Percentiles rank a stretch among this genome's conserved stretches.
phyloP scores from a whole-genome alignment of 768 basidiomycete species.

The Cystofilobasidium capitatum region DNA sequence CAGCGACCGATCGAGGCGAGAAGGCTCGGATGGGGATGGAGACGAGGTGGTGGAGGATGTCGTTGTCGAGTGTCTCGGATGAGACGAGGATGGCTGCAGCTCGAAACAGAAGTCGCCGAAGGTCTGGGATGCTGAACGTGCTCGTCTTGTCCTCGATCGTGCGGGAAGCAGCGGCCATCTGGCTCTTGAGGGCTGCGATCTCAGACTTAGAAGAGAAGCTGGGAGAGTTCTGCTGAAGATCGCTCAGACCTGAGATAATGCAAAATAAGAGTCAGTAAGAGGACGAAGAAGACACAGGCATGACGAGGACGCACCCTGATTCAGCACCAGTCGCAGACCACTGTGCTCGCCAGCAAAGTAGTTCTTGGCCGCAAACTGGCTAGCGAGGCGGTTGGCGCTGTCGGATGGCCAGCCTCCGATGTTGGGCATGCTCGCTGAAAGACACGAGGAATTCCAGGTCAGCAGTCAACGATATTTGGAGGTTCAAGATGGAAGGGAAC shows the following conservation, averaged over 20 bases:
- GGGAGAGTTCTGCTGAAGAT: constrained; percentile 56
- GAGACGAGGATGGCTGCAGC: constrained; percentile 74
- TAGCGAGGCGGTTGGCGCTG: constrained; percentile 66
- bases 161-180: constrained; percentile 56
- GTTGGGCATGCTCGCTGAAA: constrained; percentile 37
- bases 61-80: constrained; percentile 57
- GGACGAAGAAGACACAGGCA: background rate
- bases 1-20: constrained; percentile 71
- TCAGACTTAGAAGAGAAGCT: constrained; percentile 53
- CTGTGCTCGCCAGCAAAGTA: constrained; percentile 80
- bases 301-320: constrained; percentile 46
- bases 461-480: background rate
- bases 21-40: constrained; percentile 79
- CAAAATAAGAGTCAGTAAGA: background rate
- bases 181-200: constrained; percentile 55
- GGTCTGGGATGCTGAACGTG: constrained; percentile 65
- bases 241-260: constrained; percentile 49
- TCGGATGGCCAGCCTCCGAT: constrained; percentile 59
- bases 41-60: constrained; percentile 77
- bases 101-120: constrained; percentile 75
- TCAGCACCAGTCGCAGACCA: constrained; percentile 61
- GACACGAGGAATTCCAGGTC: background rate
- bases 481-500: constrained; percentile 30
- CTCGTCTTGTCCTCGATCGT: constrained; percentile 65
- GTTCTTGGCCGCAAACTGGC: constrained; percentile 81